phyloP scores from a whole-genome alignment of 2,329 filamentous ascomycete species.

The Mycosphaerella arachidis region DNA sequence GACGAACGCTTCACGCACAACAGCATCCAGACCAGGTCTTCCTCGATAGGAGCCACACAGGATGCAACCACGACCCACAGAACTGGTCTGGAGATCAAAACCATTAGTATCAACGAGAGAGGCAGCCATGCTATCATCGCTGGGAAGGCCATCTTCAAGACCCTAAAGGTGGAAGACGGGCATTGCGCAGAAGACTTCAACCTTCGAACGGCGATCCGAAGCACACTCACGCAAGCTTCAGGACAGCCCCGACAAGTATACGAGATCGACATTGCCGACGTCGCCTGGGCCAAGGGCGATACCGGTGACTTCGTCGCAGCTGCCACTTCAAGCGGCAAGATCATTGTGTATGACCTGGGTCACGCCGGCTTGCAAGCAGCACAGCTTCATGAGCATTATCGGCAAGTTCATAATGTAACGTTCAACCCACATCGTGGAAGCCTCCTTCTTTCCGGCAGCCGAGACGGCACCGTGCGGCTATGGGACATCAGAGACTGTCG shows the following conservation, averaged over 20 bases:
- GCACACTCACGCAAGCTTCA: conserved; percentile 51
- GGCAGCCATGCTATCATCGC: conserved; percentile 61
- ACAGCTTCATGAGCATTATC: conserved; percentile 59
- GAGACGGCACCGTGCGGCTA: conserved; percentile 59
- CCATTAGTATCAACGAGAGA: conserved; percentile 60
- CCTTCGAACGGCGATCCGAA: conserved; percentile 57
- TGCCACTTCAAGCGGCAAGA: conserved; percentile 60
- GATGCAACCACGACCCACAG: conserved; percentile 57
- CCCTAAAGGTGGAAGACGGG: conserved; percentile 53
- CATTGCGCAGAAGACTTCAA: conserved; percentile 60
- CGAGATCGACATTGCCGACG: conserved; percentile 59
- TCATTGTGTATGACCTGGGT: conserved; percentile 61
- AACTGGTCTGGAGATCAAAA: conserved; percentile 60
- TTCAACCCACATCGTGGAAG: conserved; percentile 60
- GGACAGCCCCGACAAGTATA: conserved; percentile 41
- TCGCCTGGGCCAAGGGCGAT: conserved; percentile 62
- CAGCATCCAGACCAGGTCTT: conserved; percentile 20
- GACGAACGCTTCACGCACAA: conserved; percentile 21
- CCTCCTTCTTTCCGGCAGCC: conserved; percentile 59
- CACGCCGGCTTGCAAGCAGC: conserved; percentile 57
- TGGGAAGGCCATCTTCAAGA: conserved; percentile 63
- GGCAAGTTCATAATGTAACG: conserved; percentile 61
- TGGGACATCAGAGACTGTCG: conserved; percentile 59
- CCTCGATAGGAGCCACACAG: conserved; percentile 28
- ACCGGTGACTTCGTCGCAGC: conserved; percentile 59